Conservation (phyloP, 1,139 yeast genomes). For the Diutina scorzettiae region DNA sequence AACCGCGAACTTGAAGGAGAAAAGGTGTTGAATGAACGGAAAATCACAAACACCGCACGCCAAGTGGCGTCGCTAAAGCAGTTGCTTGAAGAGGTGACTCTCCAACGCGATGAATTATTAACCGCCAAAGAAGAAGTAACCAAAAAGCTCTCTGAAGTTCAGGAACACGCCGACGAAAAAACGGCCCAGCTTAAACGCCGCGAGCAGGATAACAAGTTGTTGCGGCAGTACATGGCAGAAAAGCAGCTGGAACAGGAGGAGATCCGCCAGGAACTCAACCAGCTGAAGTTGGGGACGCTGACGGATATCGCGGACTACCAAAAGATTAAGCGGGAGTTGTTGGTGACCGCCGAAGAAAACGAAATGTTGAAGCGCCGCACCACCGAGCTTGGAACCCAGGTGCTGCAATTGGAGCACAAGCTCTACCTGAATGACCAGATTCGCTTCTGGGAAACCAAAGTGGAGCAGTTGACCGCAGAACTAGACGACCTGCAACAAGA, state of each 20-base stretch:
- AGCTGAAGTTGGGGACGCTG: neutral
- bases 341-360: conserved; percentile 31
- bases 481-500: conserved; percentile 20
- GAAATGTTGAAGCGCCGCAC: conserved; percentile 28
- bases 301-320: conserved; percentile 3
- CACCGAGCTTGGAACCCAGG: conserved; percentile 22
- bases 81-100: conserved; percentile 30
- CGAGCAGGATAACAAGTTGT: neutral
- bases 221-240: conserved; percentile 1
- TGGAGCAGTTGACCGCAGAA: conserved; percentile 21
- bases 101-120: conserved; percentile 18
- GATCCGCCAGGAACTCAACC: conserved; percentile 2
- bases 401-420: conserved; percentile 26
- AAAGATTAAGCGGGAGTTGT: conserved; percentile 7
- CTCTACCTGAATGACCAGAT: conserved; percentile 34
- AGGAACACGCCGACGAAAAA: conserved; percentile 17
- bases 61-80: conserved; percentile 42
- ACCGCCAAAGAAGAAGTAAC: conserved; percentile 37
- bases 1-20: conserved; percentile 29
- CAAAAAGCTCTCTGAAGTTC: conserved; percentile 13
- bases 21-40: conserved; percentile 31
- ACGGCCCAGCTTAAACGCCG: neutral
- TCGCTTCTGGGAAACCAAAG: conserved; percentile 32
- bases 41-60: conserved; percentile 33
- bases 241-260: conserved; percentile 4